Percentiles rank a stretch among this genome's conserved stretches.
phyloP scores from a whole-genome alignment of 139 green algal species.

The Desmodesmus armatus region DNA sequence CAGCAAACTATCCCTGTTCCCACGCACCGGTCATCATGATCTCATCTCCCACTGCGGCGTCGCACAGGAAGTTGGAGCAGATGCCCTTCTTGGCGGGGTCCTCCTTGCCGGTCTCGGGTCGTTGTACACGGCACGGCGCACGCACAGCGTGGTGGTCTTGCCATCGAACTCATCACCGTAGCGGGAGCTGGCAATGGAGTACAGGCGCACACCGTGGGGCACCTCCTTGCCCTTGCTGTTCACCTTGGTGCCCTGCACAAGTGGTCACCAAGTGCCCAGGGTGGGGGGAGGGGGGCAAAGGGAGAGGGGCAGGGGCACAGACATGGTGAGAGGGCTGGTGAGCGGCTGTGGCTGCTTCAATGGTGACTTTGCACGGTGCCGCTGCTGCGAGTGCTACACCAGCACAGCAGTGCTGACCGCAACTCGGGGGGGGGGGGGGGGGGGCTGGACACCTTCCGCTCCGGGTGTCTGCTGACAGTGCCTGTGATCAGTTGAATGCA shows the following conservation, averaged over 20 bases:
- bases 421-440: too few relatives aligned
- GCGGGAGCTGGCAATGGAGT: constrained; percentile 97
- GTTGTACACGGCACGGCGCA: constrained; percentile 94
- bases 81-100: constrained; percentile 98
- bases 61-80: constrained; percentile 99
- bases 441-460: too few relatives aligned
- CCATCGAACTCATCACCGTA: constrained; percentile 98
- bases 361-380: too few relatives aligned
- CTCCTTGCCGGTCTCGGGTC: constrained; percentile 90
- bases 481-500: too few relatives aligned
- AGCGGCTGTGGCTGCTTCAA: too few relatives aligned
- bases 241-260: constrained; percentile 94
- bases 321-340: too few relatives aligned
- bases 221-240: constrained; percentile 98
- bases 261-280: too few relatives aligned
- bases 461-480: too few relatives aligned
- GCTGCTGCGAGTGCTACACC: background rate
- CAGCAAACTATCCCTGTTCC: background rate
- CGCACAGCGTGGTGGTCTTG: constrained; percentile 96
- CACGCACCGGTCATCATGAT: constrained; percentile 94
- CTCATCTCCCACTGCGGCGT: constrained; percentile 91
- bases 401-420: too few relatives aligned
- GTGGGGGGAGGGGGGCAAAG: too few relatives aligned
- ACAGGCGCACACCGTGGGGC: constrained; percentile 91
- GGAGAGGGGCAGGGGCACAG: too few relatives aligned